Base-by-base conservation (phyloP, 2,329 filamentous ascomycete species). In the Aspergillus alliaceus region DNA sequence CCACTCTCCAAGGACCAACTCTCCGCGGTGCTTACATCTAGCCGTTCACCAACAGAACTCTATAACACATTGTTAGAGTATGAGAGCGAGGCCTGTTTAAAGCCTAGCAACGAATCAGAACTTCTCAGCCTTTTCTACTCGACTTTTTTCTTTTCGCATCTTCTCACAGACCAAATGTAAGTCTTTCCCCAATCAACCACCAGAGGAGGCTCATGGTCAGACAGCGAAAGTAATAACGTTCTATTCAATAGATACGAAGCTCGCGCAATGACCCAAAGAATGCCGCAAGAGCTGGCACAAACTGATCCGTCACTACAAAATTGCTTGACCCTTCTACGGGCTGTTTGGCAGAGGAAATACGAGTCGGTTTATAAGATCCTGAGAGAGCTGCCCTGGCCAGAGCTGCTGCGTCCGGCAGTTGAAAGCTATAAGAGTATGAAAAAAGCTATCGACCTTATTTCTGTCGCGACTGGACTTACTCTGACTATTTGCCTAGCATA, bases 161-260 rank as follows among this genome's bases (percentile, higher is more conserved):
- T 77, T 47, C 69, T 77, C 42, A 70, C 69, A 9, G 67, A 75
- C 49, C 68, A 77, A 63, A 66, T 75, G 75, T 77, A 29, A 64
- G 73, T 24, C 39, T 20, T n/a, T 8, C 4, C 20, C n/a, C 34
- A 37, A 40, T 53, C 15, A 6, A n/a, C 18, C n/a, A 42, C 51
- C 57, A 54, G 18, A 48, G 35, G 29, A n/a, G 15, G 12, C 4
- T 35, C 6, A 12, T 50, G 15, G 18, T 15, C 24, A 35, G 12
- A 44, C 46, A 42, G 32, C 53, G 57, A 44, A 63, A n/a, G 24
- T 44, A 29, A 49, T 27, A 40, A 32, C 15, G 8, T 46, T 29
- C 12, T 15, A 3, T 48, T n/a, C 11, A 31, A 53, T 47, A 76
- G 75, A 53, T 61, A 67, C 46, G 75, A 77, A 71, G 74, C 75